Conservation (phyloP, 2,329 filamentous ascomycete species). For the Amylocarpus encephaloides region DNA sequence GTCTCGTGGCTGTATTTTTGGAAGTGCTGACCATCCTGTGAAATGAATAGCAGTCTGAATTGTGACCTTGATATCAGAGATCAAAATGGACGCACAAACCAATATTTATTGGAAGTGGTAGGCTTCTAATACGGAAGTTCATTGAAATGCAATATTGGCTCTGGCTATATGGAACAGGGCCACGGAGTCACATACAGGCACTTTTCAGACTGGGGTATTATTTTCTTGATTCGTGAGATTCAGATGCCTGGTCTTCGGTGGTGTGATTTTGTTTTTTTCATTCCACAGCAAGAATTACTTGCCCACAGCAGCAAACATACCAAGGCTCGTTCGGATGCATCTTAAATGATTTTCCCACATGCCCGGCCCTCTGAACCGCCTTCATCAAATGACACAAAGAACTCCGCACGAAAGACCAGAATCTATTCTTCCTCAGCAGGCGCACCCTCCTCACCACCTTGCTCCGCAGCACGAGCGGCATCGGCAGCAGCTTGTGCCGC, state of each 20-base stretch:
- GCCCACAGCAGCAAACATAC: slow-evolving; percentile 16
- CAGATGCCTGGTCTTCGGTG: background rate
- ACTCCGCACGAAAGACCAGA: slow-evolving; percentile 13
- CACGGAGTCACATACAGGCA: too few species aligned
- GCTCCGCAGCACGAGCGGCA: slow-evolving; percentile 48
- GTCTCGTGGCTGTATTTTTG: too few species aligned
- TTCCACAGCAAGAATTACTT: slow-evolving; percentile 30
- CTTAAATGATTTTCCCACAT: slow-evolving; percentile 24
- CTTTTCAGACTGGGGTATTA: background rate
- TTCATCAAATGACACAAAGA: slow-evolving; percentile 15
- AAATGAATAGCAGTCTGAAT: too few species aligned
- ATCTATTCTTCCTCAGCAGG: slow-evolving; percentile 34
- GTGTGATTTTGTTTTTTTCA: slow-evolving; percentile 5
- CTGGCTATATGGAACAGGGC: too few species aligned
- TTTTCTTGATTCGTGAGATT: background rate
- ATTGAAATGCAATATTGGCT: too few species aligned
- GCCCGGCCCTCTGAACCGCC: slow-evolving; percentile 24
- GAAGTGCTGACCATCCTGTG: too few species aligned
- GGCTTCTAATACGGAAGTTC: too few species aligned
- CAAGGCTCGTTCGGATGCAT: slow-evolving; percentile 24
- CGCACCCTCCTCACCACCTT: slow-evolving; percentile 47
- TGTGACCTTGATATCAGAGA: too few species aligned
- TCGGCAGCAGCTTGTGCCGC: slow-evolving; percentile 63
- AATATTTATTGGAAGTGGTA: too few species aligned
- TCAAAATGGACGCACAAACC: too few species aligned